phyloP scores from a whole-genome alignment of 257 asterid species.

The Solanum rostratum region DNA sequence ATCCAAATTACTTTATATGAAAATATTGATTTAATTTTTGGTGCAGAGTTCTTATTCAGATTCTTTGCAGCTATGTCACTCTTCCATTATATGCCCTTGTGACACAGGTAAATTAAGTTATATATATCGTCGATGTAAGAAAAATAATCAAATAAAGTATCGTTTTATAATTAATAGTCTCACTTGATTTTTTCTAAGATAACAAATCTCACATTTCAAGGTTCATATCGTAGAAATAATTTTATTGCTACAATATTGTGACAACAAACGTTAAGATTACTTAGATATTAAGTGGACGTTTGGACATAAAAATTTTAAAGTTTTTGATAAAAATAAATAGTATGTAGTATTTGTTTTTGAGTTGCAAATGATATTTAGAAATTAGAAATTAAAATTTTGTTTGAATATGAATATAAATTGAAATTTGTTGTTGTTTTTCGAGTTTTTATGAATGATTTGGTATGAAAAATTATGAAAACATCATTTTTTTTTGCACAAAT shows the following conservation, averaged over 20 bases:
- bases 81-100: constrained; percentile 95
- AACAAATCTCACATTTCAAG: neutral
- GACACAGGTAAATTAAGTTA: constrained; percentile 54
- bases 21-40: neutral
- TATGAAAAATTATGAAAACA: neutral
- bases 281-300: neutral
- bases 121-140: neutral
- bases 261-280: neutral
- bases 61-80: constrained; percentile 82
- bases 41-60: constrained; percentile 57
- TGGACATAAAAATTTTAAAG: neutral
- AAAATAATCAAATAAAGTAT: neutral
- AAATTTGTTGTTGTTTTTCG: neutral
- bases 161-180: neutral
- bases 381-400: neutral
- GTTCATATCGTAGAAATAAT: neutral
- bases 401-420: neutral
- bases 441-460: neutral
- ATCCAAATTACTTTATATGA: neutral
- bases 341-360: neutral
- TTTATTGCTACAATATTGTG: neutral
- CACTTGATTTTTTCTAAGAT: neutral
- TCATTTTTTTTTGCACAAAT: rapidly evolving
- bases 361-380: neutral
- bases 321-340: neutral